Percentiles rank a stretch among this genome's conserved stretches.
Conservation (phyloP, 2,329 filamentous ascomycete species). For the Cordyceps fumosorosea region DNA sequence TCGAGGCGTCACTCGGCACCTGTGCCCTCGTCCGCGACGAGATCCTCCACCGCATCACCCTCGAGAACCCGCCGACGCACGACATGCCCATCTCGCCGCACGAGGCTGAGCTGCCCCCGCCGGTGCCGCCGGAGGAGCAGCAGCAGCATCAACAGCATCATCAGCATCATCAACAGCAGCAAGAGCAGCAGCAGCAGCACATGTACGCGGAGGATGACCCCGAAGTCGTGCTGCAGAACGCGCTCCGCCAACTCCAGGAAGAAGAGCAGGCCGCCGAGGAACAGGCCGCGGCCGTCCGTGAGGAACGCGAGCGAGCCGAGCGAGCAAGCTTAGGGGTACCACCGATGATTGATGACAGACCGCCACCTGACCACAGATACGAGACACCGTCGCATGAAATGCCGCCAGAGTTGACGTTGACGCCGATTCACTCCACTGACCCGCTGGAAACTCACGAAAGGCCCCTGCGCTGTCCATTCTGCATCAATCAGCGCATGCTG, state of each 20-base stretch:
- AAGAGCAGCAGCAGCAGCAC: slow-evolving; percentile 22
- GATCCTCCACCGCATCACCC: slow-evolving; percentile 37
- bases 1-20: slow-evolving; percentile 46
- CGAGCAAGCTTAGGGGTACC: slow-evolving; percentile 25
- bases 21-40: slow-evolving; percentile 55
- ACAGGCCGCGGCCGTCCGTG: slow-evolving; percentile 47
- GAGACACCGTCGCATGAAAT: slow-evolving; percentile 30
- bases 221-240: slow-evolving; percentile 53
- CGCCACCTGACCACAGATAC: slow-evolving; percentile 27
- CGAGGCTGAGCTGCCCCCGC: slow-evolving; percentile 16
- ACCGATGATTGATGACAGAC: slow-evolving; percentile 27
- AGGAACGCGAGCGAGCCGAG: slow-evolving; percentile 45
- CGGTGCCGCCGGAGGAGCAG: neutral
- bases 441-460: slow-evolving; percentile 40
- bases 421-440: slow-evolving; percentile 46
- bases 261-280: slow-evolving; percentile 53
- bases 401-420: slow-evolving; percentile 41
- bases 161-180: no score
- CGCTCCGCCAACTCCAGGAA: slow-evolving; percentile 51
- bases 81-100: neutral
- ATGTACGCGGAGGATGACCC: slow-evolving; percentile 48
- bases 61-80: neutral
- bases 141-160: slow-evolving; percentile 16
- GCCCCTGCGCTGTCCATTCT: slow-evolving; percentile 53
- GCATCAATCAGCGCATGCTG: slow-evolving; percentile 55